A percentile compares a stretch with the other conserved stretches of the same genome.
Evolutionary conservation across 2,329 filamentous ascomycete genomes (phyloP).

Genomic region (Hypoxylon rubiginosum): DNA sequence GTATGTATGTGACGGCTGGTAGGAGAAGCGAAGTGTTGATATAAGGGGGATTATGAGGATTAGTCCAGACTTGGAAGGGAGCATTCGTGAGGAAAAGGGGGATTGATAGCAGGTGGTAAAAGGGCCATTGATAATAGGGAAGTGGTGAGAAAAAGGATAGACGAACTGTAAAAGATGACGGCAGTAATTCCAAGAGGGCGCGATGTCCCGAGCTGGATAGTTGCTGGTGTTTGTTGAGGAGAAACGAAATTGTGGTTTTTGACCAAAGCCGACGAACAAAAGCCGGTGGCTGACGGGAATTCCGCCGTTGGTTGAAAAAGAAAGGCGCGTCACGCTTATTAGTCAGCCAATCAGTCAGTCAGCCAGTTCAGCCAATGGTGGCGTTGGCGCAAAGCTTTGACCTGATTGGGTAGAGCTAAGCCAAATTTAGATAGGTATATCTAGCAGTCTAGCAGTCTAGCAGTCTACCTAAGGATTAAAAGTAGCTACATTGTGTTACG

Average conservation of each 20-base stretch:
- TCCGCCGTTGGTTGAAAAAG: neutral
- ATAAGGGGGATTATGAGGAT: slow-evolving; percentile 19
- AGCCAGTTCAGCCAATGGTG: too few species aligned
- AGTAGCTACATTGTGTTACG: too few species aligned
- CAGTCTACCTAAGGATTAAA: too few species aligned
- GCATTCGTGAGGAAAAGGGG: slow-evolving; percentile 39
- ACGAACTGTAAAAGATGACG: slow-evolving; percentile 50
- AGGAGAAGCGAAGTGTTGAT: slow-evolving; percentile 38
- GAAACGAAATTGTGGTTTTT: slow-evolving; percentile 11
- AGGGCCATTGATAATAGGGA: slow-evolving; percentile 43
- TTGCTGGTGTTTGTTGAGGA: slow-evolving; percentile 33
- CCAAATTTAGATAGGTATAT: too few species aligned
- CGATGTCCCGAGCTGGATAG: slow-evolving; percentile 43
- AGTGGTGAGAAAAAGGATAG: slow-evolving; percentile 50
- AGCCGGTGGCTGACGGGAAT: slow-evolving; percentile 2
- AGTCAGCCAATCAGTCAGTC: neutral
- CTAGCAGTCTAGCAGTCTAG: too few species aligned
- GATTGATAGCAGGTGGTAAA: slow-evolving; percentile 35
- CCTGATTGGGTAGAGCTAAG: neutral
- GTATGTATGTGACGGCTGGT: slow-evolving; percentile 35
- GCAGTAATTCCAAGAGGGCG: slow-evolving; percentile 38
- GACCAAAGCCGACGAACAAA: slow-evolving; percentile 1
- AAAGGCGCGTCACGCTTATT: neutral
- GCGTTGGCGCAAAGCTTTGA: neutral
- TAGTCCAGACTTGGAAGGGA: slow-evolving; percentile 31